Percentiles rank a stretch among this genome's conserved stretches.
Conservation (phyloP, 2,329 filamentous ascomycete species). For the Huntiella moniliformis region DNA sequence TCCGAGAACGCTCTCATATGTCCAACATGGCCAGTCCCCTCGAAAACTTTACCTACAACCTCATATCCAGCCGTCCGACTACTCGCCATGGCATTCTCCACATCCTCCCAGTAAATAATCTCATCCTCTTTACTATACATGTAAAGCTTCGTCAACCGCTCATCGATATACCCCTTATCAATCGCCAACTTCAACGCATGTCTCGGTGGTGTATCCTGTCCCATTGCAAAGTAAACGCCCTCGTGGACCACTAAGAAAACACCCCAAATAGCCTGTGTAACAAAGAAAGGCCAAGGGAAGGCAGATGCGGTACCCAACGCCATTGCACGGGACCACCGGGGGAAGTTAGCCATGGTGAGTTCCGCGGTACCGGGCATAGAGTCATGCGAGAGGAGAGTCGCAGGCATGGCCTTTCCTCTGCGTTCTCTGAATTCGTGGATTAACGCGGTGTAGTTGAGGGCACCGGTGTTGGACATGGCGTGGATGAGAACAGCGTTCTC, state of each 20-base stretch:
- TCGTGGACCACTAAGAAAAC: constrained; percentile 21
- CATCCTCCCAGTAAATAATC: constrained; percentile 35
- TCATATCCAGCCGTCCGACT: constrained; percentile 29
- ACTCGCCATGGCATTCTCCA: constrained; percentile 32
- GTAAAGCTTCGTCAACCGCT: constrained; percentile 29
- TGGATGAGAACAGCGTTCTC: constrained; percentile 28
- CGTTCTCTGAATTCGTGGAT: constrained; percentile 26
- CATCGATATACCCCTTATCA: constrained; percentile 20
- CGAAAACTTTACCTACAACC: constrained; percentile 32
- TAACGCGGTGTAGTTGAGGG: constrained; percentile 31
- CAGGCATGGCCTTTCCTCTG: constrained; percentile 24
- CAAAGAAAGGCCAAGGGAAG: constrained; percentile 30
- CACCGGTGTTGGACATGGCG: constrained; percentile 39
- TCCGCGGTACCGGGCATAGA: constrained; percentile 32
- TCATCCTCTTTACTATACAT: constrained; percentile 39
- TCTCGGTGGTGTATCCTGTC: constrained; percentile 22
- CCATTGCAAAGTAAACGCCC: constrained; percentile 19
- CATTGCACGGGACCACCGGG: constrained; percentile 34
- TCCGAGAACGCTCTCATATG: constrained; percentile 38
- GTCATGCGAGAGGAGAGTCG: constrained; percentile 30
- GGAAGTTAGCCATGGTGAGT: constrained; percentile 24
- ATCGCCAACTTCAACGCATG: constrained; percentile 17
- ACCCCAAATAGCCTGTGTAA: constrained; percentile 30
- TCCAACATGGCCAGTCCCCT: constrained; percentile 40
- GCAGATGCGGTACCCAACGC: constrained; percentile 27